phyloP scores from a whole-genome alignment of 768 basidiomycete species.

The Pilatotrama ljubarskyi region DNA sequence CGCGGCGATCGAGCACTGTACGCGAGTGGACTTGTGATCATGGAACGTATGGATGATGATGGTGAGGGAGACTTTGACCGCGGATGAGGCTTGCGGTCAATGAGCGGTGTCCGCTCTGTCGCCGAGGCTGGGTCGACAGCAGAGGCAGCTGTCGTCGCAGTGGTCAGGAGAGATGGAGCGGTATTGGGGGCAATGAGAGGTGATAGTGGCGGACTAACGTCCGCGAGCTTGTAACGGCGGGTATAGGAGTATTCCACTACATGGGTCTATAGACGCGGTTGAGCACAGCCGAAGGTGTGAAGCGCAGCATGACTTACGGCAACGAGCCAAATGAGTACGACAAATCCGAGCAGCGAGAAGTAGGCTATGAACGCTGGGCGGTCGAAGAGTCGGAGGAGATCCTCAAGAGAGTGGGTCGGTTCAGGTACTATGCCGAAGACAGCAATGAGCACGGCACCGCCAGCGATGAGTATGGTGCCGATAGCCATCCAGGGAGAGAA shows the following conservation, averaged over 20 bases:
- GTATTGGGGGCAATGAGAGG: conserved; percentile 38
- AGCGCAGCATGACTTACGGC: conserved; percentile 49
- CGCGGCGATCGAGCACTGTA: conserved; percentile 36
- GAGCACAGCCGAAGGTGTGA: background rate
- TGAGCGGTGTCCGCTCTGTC: conserved; percentile 58
- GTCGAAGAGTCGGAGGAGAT: conserved; percentile 74
- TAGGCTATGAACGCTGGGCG: conserved; percentile 79
- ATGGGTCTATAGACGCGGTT: conserved; percentile 59
- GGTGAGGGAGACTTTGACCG: conserved; percentile 32
- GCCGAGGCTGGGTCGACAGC: conserved; percentile 27
- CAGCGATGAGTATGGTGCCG: conserved; percentile 86
- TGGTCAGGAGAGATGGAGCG: conserved; percentile 40
- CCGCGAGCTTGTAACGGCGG: conserved; percentile 33
- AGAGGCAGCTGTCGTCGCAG: conserved; percentile 29
- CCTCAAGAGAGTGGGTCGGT: conserved; percentile 81
- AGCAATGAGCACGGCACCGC: conserved; percentile 86
- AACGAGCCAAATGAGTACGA: conserved; percentile 58
- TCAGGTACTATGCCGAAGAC: conserved; percentile 92
- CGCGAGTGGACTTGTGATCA: conserved; percentile 18
- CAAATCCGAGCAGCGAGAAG: conserved; percentile 68
- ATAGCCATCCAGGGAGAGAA: conserved; percentile 84
- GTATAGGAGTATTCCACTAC: conserved; percentile 62
- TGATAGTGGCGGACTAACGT: conserved; percentile 37
- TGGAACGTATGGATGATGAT: conserved; percentile 24
- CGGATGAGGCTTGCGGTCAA: conserved; percentile 41